Evolutionary conservation across 306 rosid species (phyloP).

Genomic region (Prunus persica): Prunus_persica_NCBIv2 NC_034010.1:28679001-28679500

Average conservation of each 20-base stretch:
- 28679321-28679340: not conserved
- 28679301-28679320: not conserved
- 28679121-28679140: conserved; percentile 55
- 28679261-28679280: not conserved
- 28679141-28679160: conserved; percentile 87
- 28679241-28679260: not conserved
- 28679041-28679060: not conserved
- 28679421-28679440: not conserved
- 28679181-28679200: conserved; percentile 68
- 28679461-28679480: not conserved
- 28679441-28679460: not conserved
- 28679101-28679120: conserved; percentile 50
- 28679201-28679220: not conserved
- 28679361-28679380: not conserved
- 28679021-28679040: not conserved
- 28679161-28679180: conserved; percentile 80
- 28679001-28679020: not conserved
- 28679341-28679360: not conserved
- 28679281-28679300: not conserved
- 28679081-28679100: conserved; percentile 57
- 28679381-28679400: not conserved
- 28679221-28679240: not conserved
- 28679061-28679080: not conserved
- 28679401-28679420: not conserved
- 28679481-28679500: not conserved